Percentiles rank a stretch among this genome's conserved stretches.
Evolutionary conservation across 2,329 filamentous ascomycete genomes (phyloP).

Genomic region (Alternaria sp.): DNA sequence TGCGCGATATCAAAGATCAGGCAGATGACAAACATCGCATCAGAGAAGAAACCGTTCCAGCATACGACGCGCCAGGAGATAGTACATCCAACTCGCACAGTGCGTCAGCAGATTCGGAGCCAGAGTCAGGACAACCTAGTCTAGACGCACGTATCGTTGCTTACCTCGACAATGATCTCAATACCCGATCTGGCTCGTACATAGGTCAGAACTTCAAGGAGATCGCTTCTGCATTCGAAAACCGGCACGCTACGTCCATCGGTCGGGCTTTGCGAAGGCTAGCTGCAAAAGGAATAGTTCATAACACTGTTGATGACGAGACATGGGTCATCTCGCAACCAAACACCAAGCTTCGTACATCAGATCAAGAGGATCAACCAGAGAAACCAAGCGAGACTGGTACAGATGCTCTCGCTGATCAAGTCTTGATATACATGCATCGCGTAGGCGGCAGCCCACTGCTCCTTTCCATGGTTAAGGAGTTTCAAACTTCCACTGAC

Average conservation of each 20-base stretch:
- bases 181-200: slow-evolving; percentile 23
- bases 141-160: slow-evolving; percentile 8
- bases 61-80: not conserved
- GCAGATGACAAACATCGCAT: not conserved
- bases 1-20: not conserved
- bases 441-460: not conserved
- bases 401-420: not conserved
- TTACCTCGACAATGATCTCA: slow-evolving; percentile 19
- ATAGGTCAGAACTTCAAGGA: slow-evolving; percentile 15
- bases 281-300: slow-evolving; percentile 7
- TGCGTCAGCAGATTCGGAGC: not conserved
- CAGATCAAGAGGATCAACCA: not conserved
- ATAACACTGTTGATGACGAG: slow-evolving; percentile 19
- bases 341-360: not conserved
- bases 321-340: slow-evolving; percentile 25
- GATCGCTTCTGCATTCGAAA: slow-evolving; percentile 16
- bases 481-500: not conserved
- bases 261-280: slow-evolving; percentile 1
- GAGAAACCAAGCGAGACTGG: not conserved
- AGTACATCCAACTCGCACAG: too few relatives aligned
- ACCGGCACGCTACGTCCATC: not conserved
- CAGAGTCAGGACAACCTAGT: not conserved
- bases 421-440: not conserved
- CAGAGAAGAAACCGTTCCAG: not conserved
- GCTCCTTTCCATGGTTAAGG: not conserved